Base-by-base conservation (phyloP, 1,284 basidiomycete species). In the Kalmanozyma brasiliensis region DNA sequence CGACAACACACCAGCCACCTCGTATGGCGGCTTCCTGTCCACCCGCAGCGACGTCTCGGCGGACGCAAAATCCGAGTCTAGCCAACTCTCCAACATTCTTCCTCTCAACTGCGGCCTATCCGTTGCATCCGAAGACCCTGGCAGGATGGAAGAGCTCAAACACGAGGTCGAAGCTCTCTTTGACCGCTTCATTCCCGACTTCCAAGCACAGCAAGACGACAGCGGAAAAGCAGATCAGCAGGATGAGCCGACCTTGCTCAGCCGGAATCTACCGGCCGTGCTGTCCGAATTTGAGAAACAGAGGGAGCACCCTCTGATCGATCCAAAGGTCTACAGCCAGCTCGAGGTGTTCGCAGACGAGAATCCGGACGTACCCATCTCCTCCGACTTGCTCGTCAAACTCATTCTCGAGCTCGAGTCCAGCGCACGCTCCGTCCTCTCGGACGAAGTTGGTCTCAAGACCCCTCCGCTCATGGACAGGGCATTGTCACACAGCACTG, bases 1-100 rank as follows among this genome's bases (percentile, higher is more conserved):
- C 45, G 66, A 69, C 52, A 63, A 69, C 22, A 69, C 66, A 10
- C 66, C 66, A 10, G 66, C 66, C 19, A 69, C 66, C 46, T 64
- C 61, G 24, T 64, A 53, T 24, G 61, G 56, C 16, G 66, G 52
- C 43, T 64, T 64, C 22, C 49, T 56, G 13, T 47, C 49, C 34
- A 38, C 43, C 16, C 46, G 52, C 32, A 56, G 60, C 44, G 60
- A 69, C 36, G 16, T 34, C 38, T 63, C 52, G 16, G 35, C 41
- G 8, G 57, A 47, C 4, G 41, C 48, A 9, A 60, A 64, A 29
- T 63, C 56, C 3, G 56, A 69, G 36, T 44, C 40, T 16, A 59
- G 57, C n/a, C 57, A 57, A 16, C 40, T 59, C 34, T 58, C 58
- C 42, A 55, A 51, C 29, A 43, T 46, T 19, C 24, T 55, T 0